Conservation (phyloP, 2,329 filamentous ascomycete species). For the Apiospora pterosperma region DNA sequence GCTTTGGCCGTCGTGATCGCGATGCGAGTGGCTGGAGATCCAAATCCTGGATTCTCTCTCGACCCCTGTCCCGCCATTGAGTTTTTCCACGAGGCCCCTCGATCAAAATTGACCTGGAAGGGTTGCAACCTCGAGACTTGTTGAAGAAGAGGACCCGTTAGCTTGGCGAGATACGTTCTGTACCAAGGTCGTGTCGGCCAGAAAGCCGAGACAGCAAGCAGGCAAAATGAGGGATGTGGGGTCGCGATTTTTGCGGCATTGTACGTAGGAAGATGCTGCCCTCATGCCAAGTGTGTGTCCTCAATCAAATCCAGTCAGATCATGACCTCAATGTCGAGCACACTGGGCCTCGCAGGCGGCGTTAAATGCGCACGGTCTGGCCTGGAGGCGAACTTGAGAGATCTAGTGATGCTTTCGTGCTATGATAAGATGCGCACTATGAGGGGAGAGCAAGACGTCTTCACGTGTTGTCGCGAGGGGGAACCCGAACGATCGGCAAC, state of each 20-base stretch:
- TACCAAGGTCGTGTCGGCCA: neutral
- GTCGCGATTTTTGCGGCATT: neutral
- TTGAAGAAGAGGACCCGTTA: neutral
- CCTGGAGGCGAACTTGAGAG: neutral
- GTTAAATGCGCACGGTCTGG: neutral
- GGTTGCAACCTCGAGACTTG: neutral
- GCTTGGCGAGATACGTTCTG: neutral
- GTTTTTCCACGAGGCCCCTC: neutral
- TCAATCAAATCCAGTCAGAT: neutral
- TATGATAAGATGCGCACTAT: neutral
- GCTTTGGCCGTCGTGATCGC: neutral
- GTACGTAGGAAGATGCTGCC: neutral
- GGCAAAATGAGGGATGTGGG: neutral
- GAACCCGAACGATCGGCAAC: neutral
- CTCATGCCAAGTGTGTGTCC: neutral
- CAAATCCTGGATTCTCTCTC: neutral
- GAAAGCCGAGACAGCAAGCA: conserved; percentile 1
- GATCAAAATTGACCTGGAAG: neutral
- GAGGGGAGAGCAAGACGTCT: neutral
- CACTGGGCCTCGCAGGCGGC: neutral
- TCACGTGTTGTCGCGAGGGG: neutral
- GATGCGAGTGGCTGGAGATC: neutral
- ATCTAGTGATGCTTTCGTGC: neutral
- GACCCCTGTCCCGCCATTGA: neutral
- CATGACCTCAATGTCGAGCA: neutral